These are phyloP conservation scores for Pseudopithomyces maydicus DNA, from an alignment of 2,329 filamentous ascomycete genomes.

Conservation along the genomic window DNA sequence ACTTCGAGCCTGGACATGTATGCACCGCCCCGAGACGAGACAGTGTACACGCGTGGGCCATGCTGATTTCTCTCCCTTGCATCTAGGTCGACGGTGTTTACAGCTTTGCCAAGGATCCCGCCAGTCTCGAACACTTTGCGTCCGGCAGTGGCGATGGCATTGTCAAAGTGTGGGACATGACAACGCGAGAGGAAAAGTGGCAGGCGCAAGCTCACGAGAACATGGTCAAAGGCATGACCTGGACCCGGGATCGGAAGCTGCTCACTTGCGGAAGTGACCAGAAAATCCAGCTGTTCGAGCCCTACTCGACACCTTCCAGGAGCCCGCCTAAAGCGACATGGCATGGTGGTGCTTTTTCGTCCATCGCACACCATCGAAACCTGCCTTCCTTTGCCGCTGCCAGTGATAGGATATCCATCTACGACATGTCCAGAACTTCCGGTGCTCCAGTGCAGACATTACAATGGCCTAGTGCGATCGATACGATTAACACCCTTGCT, in stretches of 20 bases:
- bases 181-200: constrained; percentile 74
- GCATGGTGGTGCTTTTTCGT: constrained; percentile 85
- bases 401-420: constrained; percentile 81
- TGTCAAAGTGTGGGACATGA: constrained; percentile 89
- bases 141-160: constrained; percentile 73
- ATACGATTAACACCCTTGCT: constrained; percentile 81
- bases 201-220: constrained; percentile 86
- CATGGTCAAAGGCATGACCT: constrained; percentile 88
- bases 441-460: constrained; percentile 79
- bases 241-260: constrained; percentile 84
- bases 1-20: constrained; percentile 84
- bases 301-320: constrained; percentile 73
- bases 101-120: constrained; percentile 54
- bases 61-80: too few species aligned
- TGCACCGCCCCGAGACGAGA: too few species aligned
- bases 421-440: constrained; percentile 81
- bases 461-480: constrained; percentile 83
- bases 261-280: constrained; percentile 86
- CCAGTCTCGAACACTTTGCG: constrained; percentile 51
- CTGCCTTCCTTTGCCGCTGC: constrained; percentile 79
- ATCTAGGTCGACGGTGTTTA: constrained; percentile 70
- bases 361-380: constrained; percentile 80
- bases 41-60: too few species aligned
- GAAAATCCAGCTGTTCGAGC: constrained; percentile 89
- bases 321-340: constrained; percentile 81